phyloP scores from a whole-genome alignment of 2,329 filamentous ascomycete genomes.

The Corinectria fuckeliana region DNA sequence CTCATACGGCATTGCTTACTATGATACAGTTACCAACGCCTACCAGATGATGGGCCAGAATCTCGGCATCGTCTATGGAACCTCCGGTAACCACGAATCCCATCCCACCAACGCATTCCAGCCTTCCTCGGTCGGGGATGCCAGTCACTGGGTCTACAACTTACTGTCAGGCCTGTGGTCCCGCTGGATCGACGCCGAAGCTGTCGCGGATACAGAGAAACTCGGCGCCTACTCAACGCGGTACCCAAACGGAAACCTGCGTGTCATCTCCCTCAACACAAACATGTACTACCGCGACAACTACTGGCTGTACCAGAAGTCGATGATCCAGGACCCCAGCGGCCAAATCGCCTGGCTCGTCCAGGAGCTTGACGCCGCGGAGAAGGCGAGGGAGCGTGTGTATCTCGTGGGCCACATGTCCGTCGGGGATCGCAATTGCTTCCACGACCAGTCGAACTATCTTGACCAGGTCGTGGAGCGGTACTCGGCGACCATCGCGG shows the following conservation, averaged over 20 bases:
- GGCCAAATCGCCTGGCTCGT: slow-evolving; percentile 61
- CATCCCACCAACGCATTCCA: slow-evolving; percentile 60
- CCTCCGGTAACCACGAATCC: slow-evolving; percentile 64
- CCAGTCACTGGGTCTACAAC: slow-evolving; percentile 61
- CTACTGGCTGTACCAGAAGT: slow-evolving; percentile 60
- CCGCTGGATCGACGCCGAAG: slow-evolving; percentile 51
- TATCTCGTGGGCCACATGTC: slow-evolving; percentile 67
- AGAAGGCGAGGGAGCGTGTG: slow-evolving; percentile 57
- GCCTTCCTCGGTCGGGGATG: slow-evolving; percentile 46
- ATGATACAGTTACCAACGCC: slow-evolving; percentile 48
- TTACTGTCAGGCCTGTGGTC: slow-evolving; percentile 54
- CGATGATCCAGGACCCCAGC: slow-evolving; percentile 58
- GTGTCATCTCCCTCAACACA: slow-evolving; percentile 65
- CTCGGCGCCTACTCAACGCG: slow-evolving; percentile 59
- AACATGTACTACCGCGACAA: slow-evolving; percentile 66
- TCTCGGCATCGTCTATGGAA: slow-evolving; percentile 56
- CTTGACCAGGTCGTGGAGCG: slow-evolving; percentile 61
- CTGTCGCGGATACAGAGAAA: slow-evolving; percentile 41
- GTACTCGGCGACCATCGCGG: slow-evolving; percentile 60
- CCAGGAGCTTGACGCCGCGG: slow-evolving; percentile 58
- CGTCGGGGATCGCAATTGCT: slow-evolving; percentile 55
- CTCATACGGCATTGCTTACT: background rate
- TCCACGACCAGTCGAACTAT: slow-evolving; percentile 59
- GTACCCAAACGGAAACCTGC: slow-evolving; percentile 54
- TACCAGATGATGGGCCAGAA: slow-evolving; percentile 54